phyloP scores from a whole-genome alignment of 2,329 filamentous ascomycete genomes.

The Fusarium torulosum region DNA sequence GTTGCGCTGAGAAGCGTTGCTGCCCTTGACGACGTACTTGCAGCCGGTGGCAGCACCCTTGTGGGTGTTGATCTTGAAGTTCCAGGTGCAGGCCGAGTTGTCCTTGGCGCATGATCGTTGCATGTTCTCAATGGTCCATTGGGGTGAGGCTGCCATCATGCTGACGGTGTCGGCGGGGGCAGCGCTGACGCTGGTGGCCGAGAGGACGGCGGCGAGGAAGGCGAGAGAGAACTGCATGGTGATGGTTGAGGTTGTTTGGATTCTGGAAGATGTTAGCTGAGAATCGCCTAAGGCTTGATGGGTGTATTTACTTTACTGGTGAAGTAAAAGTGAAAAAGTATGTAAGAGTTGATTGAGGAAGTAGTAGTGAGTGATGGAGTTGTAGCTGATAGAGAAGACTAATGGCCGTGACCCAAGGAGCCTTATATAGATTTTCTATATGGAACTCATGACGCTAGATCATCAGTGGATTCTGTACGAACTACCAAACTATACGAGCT shows the following conservation, averaged over 20 bases:
- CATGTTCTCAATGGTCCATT: conserved; percentile 58
- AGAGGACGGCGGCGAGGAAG: conserved; percentile 50
- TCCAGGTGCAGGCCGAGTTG: conserved; percentile 58
- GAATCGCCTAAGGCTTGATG: accelerated
- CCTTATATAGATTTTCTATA: conserved; percentile 9
- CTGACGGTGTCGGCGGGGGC: conserved; percentile 50
- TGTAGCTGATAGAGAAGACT: conserved; percentile 11
- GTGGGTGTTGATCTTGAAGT: conserved; percentile 60
- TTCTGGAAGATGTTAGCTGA: neutral
- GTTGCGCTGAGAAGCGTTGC: conserved; percentile 52
- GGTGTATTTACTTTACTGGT: neutral
- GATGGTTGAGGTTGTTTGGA: conserved; percentile 22
- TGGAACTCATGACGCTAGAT: neutral
- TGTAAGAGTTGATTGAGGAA: neutral
- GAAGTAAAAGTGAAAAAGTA: neutral
- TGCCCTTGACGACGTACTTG: conserved; percentile 50
- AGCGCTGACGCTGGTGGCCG: conserved; percentile 50
- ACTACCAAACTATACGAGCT: neutral
- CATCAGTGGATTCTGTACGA: neutral
- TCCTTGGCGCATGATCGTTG: conserved; percentile 55
- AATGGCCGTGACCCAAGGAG: accelerated
- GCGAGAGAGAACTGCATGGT: conserved; percentile 60
- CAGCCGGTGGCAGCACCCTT: conserved; percentile 51
- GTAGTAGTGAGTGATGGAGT: conserved; percentile 20
- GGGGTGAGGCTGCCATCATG: conserved; percentile 56